Base-by-base conservation (phyloP, 208 protist genomes). In the Trypanosoma conorhini region DNA sequence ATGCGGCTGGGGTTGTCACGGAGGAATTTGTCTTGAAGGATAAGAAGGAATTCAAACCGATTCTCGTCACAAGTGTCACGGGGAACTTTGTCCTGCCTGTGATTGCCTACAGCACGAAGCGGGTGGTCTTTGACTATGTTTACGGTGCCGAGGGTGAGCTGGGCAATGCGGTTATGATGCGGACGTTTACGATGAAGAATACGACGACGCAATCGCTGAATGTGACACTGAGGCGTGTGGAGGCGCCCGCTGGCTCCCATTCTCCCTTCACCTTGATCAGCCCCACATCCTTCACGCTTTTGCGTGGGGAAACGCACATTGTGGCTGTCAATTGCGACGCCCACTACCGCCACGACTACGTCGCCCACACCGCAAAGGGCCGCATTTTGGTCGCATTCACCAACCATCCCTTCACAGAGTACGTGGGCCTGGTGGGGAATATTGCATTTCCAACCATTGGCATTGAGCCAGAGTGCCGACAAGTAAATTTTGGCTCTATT, bases 401-500 rank as follows among this genome's bases (percentile, higher is more conserved):
- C 19, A 91, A 98, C 54, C 97, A 99, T 76, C 78, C 96, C 10
- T 81, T 91, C 57, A 89, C 77, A 7, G 96, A 98, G 76, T 74
- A 31, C 54, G 70, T 99, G 8, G 65, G 59, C n/a, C 76, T 99
- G 8, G 28, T 67, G 1, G 98, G 83, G 12, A 71, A 80, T 19
- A 76, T 99, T 52, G 62, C 63, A 57, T 99, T 98, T 71, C 98
- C 98, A 1, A 92, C 87, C 65, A 59, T 99, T 13, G 60, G 48
- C 30, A 67, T 98, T 42, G 83, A 88, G 33, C 88, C 87, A 0
- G 55, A 60, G 26, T 55, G 40, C 1, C 56, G 40, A 26, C 30
- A 40, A 28, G 30, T 98, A 50, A 92, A 98, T 67, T 99, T 99
- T 82, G 97, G 97, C 19, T 88, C 85, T 48, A 84, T 99, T 55